Percentiles rank a stretch among this genome's conserved stretches.
These are phyloP conservation scores for Phytophthora cryptogea DNA, from an alignment of 352 stramenopile species.

Conservation along the genomic window DNA sequence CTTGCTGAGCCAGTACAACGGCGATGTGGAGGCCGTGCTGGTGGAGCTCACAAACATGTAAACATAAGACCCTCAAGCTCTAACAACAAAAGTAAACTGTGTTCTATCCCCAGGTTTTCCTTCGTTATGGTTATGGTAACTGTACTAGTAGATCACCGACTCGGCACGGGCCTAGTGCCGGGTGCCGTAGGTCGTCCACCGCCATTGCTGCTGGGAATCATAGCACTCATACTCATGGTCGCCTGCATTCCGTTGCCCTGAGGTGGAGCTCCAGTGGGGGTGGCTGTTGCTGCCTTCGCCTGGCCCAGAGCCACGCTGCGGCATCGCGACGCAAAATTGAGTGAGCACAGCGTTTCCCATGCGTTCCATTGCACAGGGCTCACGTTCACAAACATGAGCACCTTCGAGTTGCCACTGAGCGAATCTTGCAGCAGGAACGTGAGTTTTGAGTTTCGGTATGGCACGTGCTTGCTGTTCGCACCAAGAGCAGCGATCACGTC, in stretches of 20 bases:
- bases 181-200: conserved; percentile 11
- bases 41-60: conserved; percentile 69
- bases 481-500: conserved; percentile 95
- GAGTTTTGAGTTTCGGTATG: conserved; percentile 97
- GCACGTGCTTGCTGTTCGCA: conserved; percentile 91
- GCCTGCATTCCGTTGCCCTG: conserved; percentile 37
- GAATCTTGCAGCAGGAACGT: conserved; percentile 89
- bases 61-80: conserved; percentile 18
- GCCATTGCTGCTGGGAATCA: conserved; percentile 29
- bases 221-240: conserved; percentile 41
- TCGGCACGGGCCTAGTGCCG: conserved; percentile 19
- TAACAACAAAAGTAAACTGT: conserved; percentile 36
- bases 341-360: conserved; percentile 88
- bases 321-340: conserved; percentile 91
- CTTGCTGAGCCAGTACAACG: conserved; percentile 56
- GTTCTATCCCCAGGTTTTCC: conserved; percentile 12
- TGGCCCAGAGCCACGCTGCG: conserved; percentile 88
- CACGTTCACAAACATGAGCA: conserved; percentile 90
- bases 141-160: conserved; percentile 26
- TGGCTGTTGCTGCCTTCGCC: conserved; percentile 55
- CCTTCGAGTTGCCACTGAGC: conserved; percentile 80
- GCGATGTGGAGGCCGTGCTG: conserved; percentile 58
- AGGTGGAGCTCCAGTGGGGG: conserved; percentile 9
- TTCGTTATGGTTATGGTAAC: conserved; percentile 4
- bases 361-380: conserved; percentile 89